Conservation (phyloP, 306 rosid species). For the Castanopsis chinensis region DNA sequence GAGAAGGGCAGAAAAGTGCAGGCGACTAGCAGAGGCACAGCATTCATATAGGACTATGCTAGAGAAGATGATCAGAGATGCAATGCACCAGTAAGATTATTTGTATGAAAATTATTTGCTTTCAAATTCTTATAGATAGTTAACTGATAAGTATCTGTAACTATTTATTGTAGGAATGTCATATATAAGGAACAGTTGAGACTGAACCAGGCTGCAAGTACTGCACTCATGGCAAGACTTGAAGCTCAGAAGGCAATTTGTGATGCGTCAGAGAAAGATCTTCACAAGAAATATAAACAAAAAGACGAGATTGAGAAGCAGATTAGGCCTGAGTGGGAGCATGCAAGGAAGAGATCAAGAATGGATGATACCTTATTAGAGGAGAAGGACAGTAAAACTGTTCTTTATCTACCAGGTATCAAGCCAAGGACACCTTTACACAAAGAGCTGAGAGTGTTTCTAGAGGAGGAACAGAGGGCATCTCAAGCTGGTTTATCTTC, state of each 20-base stretch:
- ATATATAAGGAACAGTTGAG: conserved; percentile 94
- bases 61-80: conserved; percentile 95
- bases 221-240: conserved; percentile 92
- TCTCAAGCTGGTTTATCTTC: conserved; percentile 50
- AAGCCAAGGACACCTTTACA: conserved; percentile 64
- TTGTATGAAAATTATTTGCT: neutral
- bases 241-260: conserved; percentile 88
- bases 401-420: conserved; percentile 49
- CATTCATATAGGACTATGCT: conserved; percentile 77
- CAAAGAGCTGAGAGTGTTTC: conserved; percentile 81
- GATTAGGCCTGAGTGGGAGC: conserved; percentile 72
- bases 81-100: conserved; percentile 91
- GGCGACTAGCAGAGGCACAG: conserved; percentile 89
- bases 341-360: conserved; percentile 87
- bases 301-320: conserved; percentile 82
- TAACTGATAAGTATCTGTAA: neutral
- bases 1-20: conserved; percentile 82
- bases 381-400: conserved; percentile 45
- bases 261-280: conserved; percentile 80
- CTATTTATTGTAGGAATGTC: conserved; percentile 66
- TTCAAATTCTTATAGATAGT: neutral
- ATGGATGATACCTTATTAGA: conserved; percentile 48
- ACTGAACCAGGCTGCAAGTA: conserved; percentile 84
- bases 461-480: conserved; percentile 85
- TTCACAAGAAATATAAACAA: conserved; percentile 65